Evolutionary conservation across 2,329 filamentous ascomycete species (phyloP), one percentile per base, ranked within the genome.

Genomic region (Alternaria gansuensis): DNA sequence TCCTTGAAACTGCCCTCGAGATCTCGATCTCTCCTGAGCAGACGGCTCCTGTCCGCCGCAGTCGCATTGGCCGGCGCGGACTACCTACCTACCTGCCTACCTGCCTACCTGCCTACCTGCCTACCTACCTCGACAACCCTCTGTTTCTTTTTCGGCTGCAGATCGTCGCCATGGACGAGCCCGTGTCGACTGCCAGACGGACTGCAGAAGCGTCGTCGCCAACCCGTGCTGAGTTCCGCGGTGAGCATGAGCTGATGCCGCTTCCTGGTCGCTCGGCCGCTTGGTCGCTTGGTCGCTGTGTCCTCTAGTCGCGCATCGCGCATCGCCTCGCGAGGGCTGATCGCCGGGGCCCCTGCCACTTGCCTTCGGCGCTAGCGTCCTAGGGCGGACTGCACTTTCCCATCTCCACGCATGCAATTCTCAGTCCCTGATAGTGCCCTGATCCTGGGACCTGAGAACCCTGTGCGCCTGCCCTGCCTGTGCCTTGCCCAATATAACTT

Each of bases 401-500:
- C 49, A 57, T 61, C 54, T 54, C 45, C 49, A 48, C 55, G 59
- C 57, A 66, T 63, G 58, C 57, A 51, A 51, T 62, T 66, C 57
- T 62, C 50, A 57, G 51, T 59, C 56, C 56, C 56, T 59, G 56
- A 55, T 55, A 64, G 51, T 52, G 57, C 64, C 64, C 62, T 66
- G 64, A 58, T 64, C 64, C 64, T 51, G 59, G 64, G 50, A 33
- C 40, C 11, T 14, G 31, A 21, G 45, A 55, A 45, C 59, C 59
- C 56, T 60, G 61, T 41, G 59, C 43, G 39, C 40, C 29, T 58
- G 59, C 62, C 64, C 64, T 66, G 64, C 54, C 36, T 61, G 61
- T 61, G 53, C 59, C 65, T 48, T 66, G 59, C 63, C 59, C 57
- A 54, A 53, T 64, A 64, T 66, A 67, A 63, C 60, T 65, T 59